A percentile compares a stretch with the other conserved stretches of the same genome.
phyloP scores from a whole-genome alignment of 106 monocot genomes.

The Dendrobium chrysotoxum region DNA sequence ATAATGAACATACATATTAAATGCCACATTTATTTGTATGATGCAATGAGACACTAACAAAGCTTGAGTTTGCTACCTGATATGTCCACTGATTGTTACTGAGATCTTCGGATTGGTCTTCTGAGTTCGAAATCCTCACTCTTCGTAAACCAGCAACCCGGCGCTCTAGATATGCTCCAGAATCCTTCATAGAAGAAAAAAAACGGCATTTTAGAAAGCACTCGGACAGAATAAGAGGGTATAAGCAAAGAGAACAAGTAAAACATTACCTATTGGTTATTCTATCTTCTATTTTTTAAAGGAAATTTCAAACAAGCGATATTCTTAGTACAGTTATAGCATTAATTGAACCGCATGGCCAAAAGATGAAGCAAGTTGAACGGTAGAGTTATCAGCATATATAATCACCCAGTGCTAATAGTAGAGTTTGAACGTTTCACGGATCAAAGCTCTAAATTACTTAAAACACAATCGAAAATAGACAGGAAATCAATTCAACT shows the following conservation, averaged over 20 bases:
- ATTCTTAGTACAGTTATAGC: background rate
- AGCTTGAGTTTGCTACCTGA: constrained; percentile 36
- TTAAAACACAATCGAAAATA: too few species aligned
- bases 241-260: background rate
- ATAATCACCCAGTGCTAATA: too few species aligned
- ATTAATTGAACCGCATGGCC: too few species aligned
- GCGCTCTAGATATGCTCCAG: constrained; percentile 68
- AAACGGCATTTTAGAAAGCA: too few species aligned
- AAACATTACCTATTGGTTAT: background rate
- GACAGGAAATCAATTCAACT: too few species aligned
- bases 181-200: constrained; percentile 39
- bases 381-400: too few species aligned
- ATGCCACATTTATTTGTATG: background rate
- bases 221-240: background rate
- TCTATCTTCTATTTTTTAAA: background rate
- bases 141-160: constrained; percentile 39
- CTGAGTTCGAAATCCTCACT: constrained; percentile 32
- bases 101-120: constrained; percentile 27
- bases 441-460: too few species aligned
- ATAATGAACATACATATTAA: background rate
- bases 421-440: too few species aligned
- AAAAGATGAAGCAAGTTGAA: too few species aligned
- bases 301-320: background rate
- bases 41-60: background rate
- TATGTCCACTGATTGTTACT: constrained; percentile 54